Evolutionary conservation across 768 basidiomycete species (phyloP), one percentile per base, ranked within the genome.

Genomic region (Kwoniella europaea): DNA sequence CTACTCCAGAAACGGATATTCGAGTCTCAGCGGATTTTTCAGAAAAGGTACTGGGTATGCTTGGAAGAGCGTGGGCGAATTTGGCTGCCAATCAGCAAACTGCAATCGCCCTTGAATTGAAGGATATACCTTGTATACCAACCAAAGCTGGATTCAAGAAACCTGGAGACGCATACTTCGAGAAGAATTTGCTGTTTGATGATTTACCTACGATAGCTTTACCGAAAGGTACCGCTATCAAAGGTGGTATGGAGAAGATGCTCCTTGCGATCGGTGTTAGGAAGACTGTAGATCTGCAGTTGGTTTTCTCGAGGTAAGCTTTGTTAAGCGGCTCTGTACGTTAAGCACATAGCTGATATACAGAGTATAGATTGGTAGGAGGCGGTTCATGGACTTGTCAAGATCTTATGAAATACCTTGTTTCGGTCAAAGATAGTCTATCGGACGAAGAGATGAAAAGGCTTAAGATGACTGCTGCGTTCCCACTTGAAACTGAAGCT

Each of bases 271-370:
- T 98, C 0, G 96, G 94, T 12, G 92, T 98, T 12, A 88, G 93
- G 18, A 92, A 90, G 79, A 94, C 95, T 73, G 93, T 98, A 7
- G 92, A 98, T 70, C 86, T 98, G 1, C 94, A 98, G 81, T 86
- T 97, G 2, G 88, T 99, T n/a, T 99, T 99, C 79, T 88, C 91
- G 65, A 87, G 94, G 90, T 92, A 64, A 60, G 86, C 74, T 29
- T 10, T 15, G 46, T 50, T 50, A 15, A 15, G 18, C 46, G 13
- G 13, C 46, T 15, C 18, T 50, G 13, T 15, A 50, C 13, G 46
- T 13, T n/a, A 16, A 12, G 41, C 2, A 57, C 24, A 74, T 70
- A 41, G 78, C 73, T 22, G 67, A 74, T 78, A 82, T 44, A 71
- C 69, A 20, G 16, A 13, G 10, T 63, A 50, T 79, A 80, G 77